Evolutionary conservation across 2,329 filamentous ascomycete genomes (phyloP), one percentile per base, ranked within the genome.

Genomic region (Fusarium mundagurra): DNA sequence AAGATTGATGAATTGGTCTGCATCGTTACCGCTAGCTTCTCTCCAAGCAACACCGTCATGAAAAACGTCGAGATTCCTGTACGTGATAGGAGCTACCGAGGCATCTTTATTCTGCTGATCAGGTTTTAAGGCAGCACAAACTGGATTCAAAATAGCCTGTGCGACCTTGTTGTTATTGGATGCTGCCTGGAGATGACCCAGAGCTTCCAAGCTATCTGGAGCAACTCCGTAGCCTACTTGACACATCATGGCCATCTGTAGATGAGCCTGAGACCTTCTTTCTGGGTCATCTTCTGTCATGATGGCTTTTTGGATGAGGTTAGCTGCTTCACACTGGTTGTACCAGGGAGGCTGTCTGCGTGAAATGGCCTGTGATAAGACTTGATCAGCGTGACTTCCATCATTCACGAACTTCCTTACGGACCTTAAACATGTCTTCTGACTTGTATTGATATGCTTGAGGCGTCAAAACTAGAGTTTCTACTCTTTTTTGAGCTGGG

Each of bases 401-500:
- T 27, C 3, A 5, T 27, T 33, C 24, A 11, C 17, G 8, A 31
- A 17, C 16, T 22, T 12, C 39, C 31, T 27, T 34, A 44, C 57
- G 33, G 9, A 62, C 64, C 18, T 47, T 54, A 24, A 66, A 66
- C 64, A 66, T 66, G 41, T 66, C 64, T 31, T 66, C 64, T n/a
- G 36, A 29, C 17, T 51, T 38, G 33, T 62, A 66, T 43, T 39
- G 43, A 27, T 66, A 53, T 3, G 47, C 41, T n/a, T 66, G 64
- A 12, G 64, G 64, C 6, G 58, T 41, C 29, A 66, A 20, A 36
- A 36, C 29, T 16, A 66, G 29, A 31, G 43, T 57, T 20, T 53
- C 64, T 14, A n/a, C n/a, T 20, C 48, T 41, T 38, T 38, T 61
- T 13, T n/a, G 22, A 18, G 33, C 38, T 13, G 38, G 27, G 10